phyloP scores from a whole-genome alignment of 176 grass and related monocot genomes.

The Lolium multiflorum region DNA sequence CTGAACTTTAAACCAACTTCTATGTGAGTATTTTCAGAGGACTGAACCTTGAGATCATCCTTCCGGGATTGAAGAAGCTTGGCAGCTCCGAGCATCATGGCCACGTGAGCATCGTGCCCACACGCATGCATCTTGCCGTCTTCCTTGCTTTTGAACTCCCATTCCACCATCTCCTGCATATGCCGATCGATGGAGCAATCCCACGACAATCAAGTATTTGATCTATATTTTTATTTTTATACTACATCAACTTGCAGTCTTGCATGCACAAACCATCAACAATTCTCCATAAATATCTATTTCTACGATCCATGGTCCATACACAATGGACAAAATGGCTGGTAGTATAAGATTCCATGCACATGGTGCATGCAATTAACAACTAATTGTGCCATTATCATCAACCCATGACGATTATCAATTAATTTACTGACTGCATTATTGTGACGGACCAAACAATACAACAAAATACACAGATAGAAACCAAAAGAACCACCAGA shows the following conservation, averaged over 20 bases:
- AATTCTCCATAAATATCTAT: not conserved
- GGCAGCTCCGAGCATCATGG: slow-evolving; percentile 81
- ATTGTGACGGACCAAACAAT: too few species aligned
- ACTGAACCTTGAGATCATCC: slow-evolving; percentile 52
- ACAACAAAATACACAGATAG: too few species aligned
- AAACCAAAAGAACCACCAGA: too few species aligned
- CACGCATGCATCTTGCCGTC: slow-evolving; percentile 93
- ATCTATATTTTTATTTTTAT: not conserved
- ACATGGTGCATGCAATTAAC: not conserved
- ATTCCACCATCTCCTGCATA: slow-evolving; percentile 72
- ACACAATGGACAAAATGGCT: not conserved
- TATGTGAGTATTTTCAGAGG: too few species aligned
- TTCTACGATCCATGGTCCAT: not conserved
- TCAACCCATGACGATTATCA: not conserved
- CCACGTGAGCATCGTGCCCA: slow-evolving; percentile 81
- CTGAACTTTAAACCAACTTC: too few species aligned
- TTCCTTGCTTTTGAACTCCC: slow-evolving; percentile 81
- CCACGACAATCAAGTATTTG: not conserved
- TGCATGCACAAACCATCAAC: not conserved
- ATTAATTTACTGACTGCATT: too few species aligned
- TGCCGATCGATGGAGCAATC: slow-evolving; percentile 12
- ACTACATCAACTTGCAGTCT: not conserved
- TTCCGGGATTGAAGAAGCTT: slow-evolving; percentile 62
- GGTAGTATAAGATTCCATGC: not conserved
- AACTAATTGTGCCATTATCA: not conserved